Evolutionary conservation across 768 basidiomycete species (phyloP).

Genomic region (Auriscalpium orientale): DNA sequence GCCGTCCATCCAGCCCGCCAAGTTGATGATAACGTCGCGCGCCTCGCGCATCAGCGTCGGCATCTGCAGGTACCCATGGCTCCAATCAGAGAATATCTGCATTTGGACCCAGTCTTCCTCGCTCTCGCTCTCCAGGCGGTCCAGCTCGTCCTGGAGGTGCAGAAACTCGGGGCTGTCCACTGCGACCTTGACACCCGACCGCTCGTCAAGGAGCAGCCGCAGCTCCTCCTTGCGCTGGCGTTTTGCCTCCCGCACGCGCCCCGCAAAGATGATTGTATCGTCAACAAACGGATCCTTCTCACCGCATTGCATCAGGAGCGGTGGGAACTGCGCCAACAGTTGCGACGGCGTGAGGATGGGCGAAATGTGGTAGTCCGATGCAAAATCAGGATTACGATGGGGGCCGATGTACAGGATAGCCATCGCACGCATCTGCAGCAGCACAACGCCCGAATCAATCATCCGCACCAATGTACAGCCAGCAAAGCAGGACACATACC

Average conservation of each 20-base stretch:
- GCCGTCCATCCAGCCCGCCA: conserved; percentile 88
- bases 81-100: conserved; percentile 93
- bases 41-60: conserved; percentile 78
- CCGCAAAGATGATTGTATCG: conserved; percentile 95
- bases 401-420: conserved; percentile 96
- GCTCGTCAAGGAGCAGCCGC: conserved; percentile 48
- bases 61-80: conserved; percentile 97
- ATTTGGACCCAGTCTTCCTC: conserved; percentile 96
- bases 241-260: conserved; percentile 92
- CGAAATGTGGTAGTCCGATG: conserved; percentile 91
- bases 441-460: background rate
- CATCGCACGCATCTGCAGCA: conserved; percentile 92
- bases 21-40: conserved; percentile 65
- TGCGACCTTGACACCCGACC: conserved; percentile 48
- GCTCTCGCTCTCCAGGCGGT: conserved; percentile 54
- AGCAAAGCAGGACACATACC: conserved; percentile 44
- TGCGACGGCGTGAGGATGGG: conserved; percentile 83
- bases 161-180: conserved; percentile 37
- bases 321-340: conserved; percentile 89
- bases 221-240: conserved; percentile 71
- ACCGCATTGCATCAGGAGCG: conserved; percentile 88
- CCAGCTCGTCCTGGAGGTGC: conserved; percentile 37
- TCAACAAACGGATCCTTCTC: conserved; percentile 94
- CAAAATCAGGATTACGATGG: conserved; percentile 87
- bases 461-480: background rate